Conservation (phyloP, 2,329 filamentous ascomycete genomes). For the Chaetomium globosum region DNA sequence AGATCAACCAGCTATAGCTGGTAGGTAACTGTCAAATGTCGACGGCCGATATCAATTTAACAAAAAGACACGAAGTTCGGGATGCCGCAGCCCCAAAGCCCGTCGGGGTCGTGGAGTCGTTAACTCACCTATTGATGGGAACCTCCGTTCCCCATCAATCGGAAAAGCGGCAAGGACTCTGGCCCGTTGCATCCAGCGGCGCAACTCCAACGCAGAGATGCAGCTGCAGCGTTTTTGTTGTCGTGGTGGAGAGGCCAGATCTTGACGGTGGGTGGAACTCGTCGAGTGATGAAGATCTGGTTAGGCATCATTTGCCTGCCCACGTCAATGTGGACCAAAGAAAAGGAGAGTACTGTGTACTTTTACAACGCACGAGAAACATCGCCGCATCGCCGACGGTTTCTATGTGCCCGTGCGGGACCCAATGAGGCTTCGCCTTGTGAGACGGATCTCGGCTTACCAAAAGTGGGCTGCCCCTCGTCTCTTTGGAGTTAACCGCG, state of each 20-base stretch:
- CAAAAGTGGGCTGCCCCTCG: constrained; percentile 23
- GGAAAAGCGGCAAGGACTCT: constrained; percentile 12
- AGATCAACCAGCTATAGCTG: not conserved
- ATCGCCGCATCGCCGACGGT: not conserved
- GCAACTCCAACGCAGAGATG: constrained; percentile 19
- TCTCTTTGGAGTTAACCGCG: constrained; percentile 5
- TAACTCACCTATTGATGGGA: not conserved
- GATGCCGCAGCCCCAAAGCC: not conserved
- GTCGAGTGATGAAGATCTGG: constrained; percentile 15
- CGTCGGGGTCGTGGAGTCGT: not conserved
- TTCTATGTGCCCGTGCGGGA: not conserved
- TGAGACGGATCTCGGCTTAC: constrained; percentile 31
- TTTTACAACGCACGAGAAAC: not conserved
- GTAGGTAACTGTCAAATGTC: not conserved
- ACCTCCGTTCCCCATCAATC: not conserved
- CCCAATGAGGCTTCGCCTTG: constrained; percentile 6
- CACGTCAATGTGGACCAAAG: not conserved
- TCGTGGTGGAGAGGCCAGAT: not conserved
- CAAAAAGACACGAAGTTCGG: not conserved
- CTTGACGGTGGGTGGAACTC: not conserved
- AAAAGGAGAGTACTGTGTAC: constrained; percentile 1
- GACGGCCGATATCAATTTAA: not conserved
- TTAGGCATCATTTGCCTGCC: constrained; percentile 25
- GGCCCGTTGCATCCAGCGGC: not conserved
- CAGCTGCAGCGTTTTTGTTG: not conserved